These are phyloP conservation scores for Pseudocercospora fijiensis DNA, from an alignment of 2,329 filamentous ascomycete species.

Conservation along the genomic window DNA sequence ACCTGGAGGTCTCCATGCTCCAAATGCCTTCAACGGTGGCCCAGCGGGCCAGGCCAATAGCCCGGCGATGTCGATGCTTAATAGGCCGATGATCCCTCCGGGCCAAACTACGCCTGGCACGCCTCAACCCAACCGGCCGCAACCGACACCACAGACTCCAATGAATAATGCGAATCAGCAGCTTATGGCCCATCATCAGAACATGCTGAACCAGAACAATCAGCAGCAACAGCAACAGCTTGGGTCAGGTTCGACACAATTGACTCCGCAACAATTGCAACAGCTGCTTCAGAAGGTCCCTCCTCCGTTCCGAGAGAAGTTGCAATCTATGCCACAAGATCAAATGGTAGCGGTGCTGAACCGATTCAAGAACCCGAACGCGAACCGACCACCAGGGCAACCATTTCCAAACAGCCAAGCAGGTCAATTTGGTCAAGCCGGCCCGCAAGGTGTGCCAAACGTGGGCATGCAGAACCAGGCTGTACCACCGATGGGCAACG, in stretches of 20 bases:
- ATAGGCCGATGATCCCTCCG: constrained; percentile 48
- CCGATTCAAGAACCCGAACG: constrained; percentile 14
- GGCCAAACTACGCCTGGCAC: constrained; percentile 41
- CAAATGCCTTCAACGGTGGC: constrained; percentile 40
- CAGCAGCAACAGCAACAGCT: constrained; percentile 39
- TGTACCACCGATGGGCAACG: constrained; percentile 23
- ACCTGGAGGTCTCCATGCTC: constrained; percentile 48
- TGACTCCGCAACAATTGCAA: constrained; percentile 16
- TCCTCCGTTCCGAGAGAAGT: constrained; percentile 21
- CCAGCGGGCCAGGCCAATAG: constrained; percentile 35
- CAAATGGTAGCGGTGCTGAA: constrained; percentile 20
- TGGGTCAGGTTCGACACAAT: constrained; percentile 18
- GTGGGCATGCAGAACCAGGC: constrained; percentile 17
- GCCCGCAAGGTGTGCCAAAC: constrained; percentile 20
- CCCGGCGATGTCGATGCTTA: constrained; percentile 52
- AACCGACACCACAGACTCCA: constrained; percentile 32
- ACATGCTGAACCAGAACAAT: constrained; percentile 37
- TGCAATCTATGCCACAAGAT: constrained; percentile 20
- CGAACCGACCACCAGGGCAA: constrained; percentile 16
- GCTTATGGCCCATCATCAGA: constrained; percentile 35
- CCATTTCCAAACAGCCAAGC: background rate
- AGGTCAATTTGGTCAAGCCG: constrained; percentile 4
- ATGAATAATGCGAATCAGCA: constrained; percentile 28
- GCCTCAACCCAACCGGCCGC: constrained; percentile 36
- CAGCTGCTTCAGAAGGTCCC: constrained; percentile 19